These are phyloP conservation scores for Pholiota adiposa DNA, from an alignment of 1,284 basidiomycete genomes.

Conservation along the genomic window DNA sequence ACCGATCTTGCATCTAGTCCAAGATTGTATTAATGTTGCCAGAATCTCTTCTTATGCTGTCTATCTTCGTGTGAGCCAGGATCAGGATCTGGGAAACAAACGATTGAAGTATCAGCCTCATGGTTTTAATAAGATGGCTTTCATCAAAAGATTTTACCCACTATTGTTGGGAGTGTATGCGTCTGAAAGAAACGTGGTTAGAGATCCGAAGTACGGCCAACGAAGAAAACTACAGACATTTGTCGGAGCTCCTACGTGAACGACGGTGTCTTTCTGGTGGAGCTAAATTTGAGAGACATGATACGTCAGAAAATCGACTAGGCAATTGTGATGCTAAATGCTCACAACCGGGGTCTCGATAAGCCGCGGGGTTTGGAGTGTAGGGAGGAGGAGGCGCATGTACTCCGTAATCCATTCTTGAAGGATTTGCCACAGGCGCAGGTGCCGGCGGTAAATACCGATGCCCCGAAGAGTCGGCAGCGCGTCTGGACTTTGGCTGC, in stretches of 20 bases:
- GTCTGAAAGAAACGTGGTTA: constrained; percentile 18
- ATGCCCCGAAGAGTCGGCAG: constrained; percentile 21
- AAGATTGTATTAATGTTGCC: constrained; percentile 21
- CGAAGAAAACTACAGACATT: constrained; percentile 23
- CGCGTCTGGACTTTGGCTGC: constrained; percentile 15
- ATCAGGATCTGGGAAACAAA: constrained; percentile 18
- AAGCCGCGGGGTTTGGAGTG: constrained; percentile 21
- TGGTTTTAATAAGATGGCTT: constrained; percentile 23
- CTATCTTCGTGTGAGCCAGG: constrained; percentile 25
- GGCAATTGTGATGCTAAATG: constrained; percentile 2
- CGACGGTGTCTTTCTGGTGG: constrained; percentile 19
- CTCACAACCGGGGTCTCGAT: constrained; percentile 22
- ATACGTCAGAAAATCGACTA: neutral
- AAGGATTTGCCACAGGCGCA: constrained; percentile 11
- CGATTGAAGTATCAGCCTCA: constrained; percentile 12
- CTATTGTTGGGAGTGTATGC: constrained; percentile 20
- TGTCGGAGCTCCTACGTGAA: constrained; percentile 24
- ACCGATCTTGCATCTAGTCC: constrained; percentile 5
- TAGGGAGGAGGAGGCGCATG: constrained; percentile 23
- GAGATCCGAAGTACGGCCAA: constrained; percentile 6
- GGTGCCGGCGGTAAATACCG: constrained; percentile 22
- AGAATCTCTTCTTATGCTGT: constrained; percentile 30
- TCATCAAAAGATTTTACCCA: constrained; percentile 19
- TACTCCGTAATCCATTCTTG: constrained; percentile 17
- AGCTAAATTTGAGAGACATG: constrained; percentile 17